A percentile compares a stretch with the other conserved stretches of the same genome.
phyloP scores from a whole-genome alignment of 129 eudicot species.

The Tagetes patula region DNA sequence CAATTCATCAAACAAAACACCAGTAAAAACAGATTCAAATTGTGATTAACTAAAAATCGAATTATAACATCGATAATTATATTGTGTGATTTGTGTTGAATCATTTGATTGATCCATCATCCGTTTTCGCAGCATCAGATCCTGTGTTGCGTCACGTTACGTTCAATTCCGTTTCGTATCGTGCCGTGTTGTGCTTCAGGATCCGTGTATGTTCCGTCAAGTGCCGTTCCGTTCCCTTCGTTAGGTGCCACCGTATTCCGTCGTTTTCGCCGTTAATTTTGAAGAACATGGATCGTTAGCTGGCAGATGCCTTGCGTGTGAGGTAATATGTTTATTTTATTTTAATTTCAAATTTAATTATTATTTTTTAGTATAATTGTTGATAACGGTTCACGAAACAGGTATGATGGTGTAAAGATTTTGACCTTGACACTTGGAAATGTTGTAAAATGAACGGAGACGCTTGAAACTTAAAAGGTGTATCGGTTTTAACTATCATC shows the following conservation, averaged over 20 bases:
- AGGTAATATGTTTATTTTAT: constrained; percentile 24
- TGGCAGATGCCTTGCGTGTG: constrained; percentile 28
- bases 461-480: no score
- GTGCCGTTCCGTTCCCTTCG: constrained; percentile 31
- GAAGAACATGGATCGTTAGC: constrained; percentile 29
- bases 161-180: constrained; percentile 13
- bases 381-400: constrained; percentile 25
- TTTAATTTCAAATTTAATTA: background rate
- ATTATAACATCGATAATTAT: background rate
- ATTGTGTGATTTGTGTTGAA: constrained; percentile 30
- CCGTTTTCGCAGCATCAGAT: constrained; percentile 36
- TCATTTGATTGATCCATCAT: constrained; percentile 30
- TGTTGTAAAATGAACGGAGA: constrained; percentile 13
- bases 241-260: constrained; percentile 21
- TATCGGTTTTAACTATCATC: no score
- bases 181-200: constrained; percentile 2
- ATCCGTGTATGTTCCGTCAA: constrained; percentile 29
- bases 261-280: constrained; percentile 30
- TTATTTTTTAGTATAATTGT: background rate
- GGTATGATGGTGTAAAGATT: constrained; percentile 31
- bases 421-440: constrained; percentile 37
- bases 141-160: constrained; percentile 14
- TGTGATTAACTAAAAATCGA: constrained; percentile 12
- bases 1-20: background rate
- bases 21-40: constrained; percentile 13